phyloP scores from a whole-genome alignment of 163 green algal genomes.

The Chloroidium sp. region DNA sequence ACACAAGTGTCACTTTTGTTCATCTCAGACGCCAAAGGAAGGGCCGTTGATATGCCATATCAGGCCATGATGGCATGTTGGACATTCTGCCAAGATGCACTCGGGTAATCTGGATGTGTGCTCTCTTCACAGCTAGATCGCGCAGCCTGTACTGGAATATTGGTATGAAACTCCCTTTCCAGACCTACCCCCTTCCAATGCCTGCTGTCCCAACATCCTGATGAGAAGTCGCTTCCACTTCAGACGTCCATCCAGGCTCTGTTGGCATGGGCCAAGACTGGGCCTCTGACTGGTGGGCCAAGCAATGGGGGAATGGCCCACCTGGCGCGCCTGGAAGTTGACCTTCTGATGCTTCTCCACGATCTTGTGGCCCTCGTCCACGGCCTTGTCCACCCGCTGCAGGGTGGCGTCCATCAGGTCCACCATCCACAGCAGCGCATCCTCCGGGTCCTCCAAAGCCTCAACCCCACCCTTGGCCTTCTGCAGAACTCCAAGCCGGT shows the following conservation, averaged over 20 bases:
- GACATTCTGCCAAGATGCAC: neutral
- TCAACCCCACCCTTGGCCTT: neutral
- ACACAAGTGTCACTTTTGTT: neutral
- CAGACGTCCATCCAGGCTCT: neutral
- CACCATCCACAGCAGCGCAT: constrained; percentile 21
- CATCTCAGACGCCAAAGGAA: too few species aligned
- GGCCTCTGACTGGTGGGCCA: constrained; percentile 2
- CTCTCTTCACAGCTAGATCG: neutral
- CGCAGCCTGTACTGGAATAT: neutral
- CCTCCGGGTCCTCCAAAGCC: constrained; percentile 17
- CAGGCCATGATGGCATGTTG: neutral
- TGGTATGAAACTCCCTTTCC: neutral
- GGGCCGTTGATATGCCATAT: neutral
- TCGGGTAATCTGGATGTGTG: neutral
- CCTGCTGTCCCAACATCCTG: neutral
- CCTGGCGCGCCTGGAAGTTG: neutral
- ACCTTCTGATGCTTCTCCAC: neutral
- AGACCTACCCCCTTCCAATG: neutral
- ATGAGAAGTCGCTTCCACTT: neutral
- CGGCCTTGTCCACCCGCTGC: constrained; percentile 30
- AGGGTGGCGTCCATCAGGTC: constrained; percentile 19
- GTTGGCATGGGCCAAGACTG: neutral
- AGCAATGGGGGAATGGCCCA: neutral
- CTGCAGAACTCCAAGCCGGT: too few species aligned
- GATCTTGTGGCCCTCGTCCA: constrained; percentile 19